Evolutionary conservation across 192 early-diverging fungal species (phyloP).

Genomic region (Mortierella antarctica): DNA sequence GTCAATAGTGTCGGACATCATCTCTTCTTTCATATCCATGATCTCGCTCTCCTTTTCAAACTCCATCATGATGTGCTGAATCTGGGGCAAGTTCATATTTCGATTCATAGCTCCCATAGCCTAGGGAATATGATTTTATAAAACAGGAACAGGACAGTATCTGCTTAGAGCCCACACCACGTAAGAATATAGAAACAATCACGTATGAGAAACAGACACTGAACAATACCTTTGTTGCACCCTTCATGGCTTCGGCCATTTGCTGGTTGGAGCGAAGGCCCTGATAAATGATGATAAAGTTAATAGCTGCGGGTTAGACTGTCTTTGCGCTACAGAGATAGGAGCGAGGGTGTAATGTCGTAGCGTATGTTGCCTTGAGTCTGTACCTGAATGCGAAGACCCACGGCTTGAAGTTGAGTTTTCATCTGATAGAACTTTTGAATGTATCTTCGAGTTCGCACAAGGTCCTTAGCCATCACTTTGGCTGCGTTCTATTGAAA

Average conservation of each 20-base stretch:
- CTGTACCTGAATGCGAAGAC: constrained; percentile 85
- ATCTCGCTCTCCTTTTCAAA: constrained; percentile 94
- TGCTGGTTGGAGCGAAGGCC: constrained; percentile 93
- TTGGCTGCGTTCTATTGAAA: constrained; percentile 79
- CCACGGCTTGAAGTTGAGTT: constrained; percentile 92
- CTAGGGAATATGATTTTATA: constrained; percentile 16
- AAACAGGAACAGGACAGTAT: background rate
- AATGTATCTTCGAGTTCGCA: constrained; percentile 90
- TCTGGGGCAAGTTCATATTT: constrained; percentile 92
- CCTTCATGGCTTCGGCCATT: constrained; percentile 95
- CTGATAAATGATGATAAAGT: constrained; percentile 53
- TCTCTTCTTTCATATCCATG: constrained; percentile 99
- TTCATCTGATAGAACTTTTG: constrained; percentile 98
- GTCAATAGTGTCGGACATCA: constrained; percentile 98
- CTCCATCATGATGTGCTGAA: constrained; percentile 97
- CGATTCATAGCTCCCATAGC: constrained; percentile 99
- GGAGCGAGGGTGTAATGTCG: background rate
- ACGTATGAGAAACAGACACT: background rate
- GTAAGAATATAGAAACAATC: background rate
- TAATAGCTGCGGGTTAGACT: background rate
- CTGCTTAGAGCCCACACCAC: background rate
- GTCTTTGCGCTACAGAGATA: background rate
- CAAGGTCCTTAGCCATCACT: constrained; percentile 98
- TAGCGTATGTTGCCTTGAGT: background rate
- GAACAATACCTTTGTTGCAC: constrained; percentile 80